Evolutionary conservation across 345 rosid species (phyloP).

Genomic region (Salix dunnii): DNA sequence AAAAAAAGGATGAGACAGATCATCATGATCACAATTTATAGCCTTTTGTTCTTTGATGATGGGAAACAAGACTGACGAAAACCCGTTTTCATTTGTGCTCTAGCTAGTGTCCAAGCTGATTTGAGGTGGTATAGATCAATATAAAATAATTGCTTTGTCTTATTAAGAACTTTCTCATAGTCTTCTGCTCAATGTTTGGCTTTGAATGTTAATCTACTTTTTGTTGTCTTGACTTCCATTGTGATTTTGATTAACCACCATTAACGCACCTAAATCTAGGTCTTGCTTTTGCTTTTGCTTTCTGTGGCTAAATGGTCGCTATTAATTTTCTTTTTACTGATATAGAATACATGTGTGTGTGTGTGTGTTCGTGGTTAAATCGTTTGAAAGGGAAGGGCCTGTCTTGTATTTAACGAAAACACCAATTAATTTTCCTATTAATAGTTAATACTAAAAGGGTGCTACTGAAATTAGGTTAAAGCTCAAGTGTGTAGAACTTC

Average conservation of each 20-base stretch:
- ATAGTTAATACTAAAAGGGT: not conserved
- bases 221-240: not conserved
- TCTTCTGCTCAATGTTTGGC: not conserved
- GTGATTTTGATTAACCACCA: not conserved
- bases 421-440: not conserved
- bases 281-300: not conserved
- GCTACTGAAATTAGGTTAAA: not conserved
- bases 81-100: not conserved
- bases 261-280: not conserved
- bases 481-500: not conserved
- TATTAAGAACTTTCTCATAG: not conserved
- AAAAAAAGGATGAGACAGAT: not conserved
- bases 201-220: not conserved
- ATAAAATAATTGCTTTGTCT: constrained; percentile 11
- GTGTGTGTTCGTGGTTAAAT: not conserved
- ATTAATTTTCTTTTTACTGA: not conserved
- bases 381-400: not conserved
- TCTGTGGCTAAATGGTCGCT: not conserved
- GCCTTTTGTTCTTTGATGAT: not conserved
- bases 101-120: constrained; percentile 7
- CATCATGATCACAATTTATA: not conserved
- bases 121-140: not conserved
- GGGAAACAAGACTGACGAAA: not conserved
- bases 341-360: not conserved
- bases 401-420: not conserved